Evolutionary conservation across 1,139 yeast species (phyloP), one percentile per base, ranked within the genome.

Genomic region (Debaryomycetaceae sp.): DNA sequence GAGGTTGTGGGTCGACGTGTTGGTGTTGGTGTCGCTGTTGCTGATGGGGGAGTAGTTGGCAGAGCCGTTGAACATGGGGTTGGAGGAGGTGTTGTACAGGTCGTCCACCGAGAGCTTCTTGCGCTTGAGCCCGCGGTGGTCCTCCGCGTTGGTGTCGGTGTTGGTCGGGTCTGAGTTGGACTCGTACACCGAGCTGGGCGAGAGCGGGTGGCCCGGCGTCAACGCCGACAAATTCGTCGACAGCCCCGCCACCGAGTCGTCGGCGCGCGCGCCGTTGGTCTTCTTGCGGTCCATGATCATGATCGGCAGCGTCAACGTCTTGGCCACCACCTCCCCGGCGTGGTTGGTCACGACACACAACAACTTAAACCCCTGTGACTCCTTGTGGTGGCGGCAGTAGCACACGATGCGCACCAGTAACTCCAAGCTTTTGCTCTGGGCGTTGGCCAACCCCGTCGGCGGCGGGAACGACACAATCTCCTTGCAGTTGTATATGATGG

Each of bases 241-340:
- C 2, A 58, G 53, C 17, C 53, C 52, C 3, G 46, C 49, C 4
- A 46, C 36, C 2, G 53, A 42, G 18, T 39, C 37, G 26, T 42
- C 31, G 16, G 60, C 12, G n/a, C 15, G 11, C 9, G 18, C 27
- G 10, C 33, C 48, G 9, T 60, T 49, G 18, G 73, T 73, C 59
- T 83, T 82, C 66, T 91, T 93, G 51, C 95, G 81, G 56, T 91
- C 97, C 78, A 93, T 88, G 34, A 89, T 88, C 76, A 85, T 78
- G 18, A 91, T 84, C 2, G 88, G 76, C 5, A 79, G 65, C 1
- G 95, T 74, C 6, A 82, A 55, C 23, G 78, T 76, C 46, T 80
- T 81, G 9, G 91, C 96, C 16, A 89, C 71, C 5, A 86, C 67
- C 17, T 65, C 62, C 24, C 79, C 83, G 8, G 61, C 51, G 34